Evolutionary conservation across 2,329 filamentous ascomycete genomes (phyloP).

Genomic region (Fusarium sp.): DNA sequence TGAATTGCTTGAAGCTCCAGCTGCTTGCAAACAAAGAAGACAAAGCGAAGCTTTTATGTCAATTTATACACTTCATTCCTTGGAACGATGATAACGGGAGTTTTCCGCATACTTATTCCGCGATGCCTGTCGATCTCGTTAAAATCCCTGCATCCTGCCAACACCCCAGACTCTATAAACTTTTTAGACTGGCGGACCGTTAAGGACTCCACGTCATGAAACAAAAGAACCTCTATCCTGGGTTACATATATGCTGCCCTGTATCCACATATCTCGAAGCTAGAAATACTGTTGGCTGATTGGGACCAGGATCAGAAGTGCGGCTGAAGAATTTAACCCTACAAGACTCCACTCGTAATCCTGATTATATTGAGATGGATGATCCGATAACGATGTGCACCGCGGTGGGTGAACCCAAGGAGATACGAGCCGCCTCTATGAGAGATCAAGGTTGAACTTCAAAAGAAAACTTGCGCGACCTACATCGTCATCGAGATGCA

Average conservation of each 20-base stretch:
- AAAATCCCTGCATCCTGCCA: not conserved
- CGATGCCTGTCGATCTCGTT: not conserved
- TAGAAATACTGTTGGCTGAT: not conserved
- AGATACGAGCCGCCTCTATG: no score
- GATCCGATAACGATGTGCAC: not conserved
- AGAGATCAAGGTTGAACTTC: no score
- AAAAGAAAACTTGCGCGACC: no score
- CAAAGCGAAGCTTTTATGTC: no score
- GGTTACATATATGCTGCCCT: not conserved
- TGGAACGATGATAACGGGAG: not conserved
- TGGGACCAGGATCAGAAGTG: not conserved
- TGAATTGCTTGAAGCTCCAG: rapidly evolving
- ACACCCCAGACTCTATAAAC: not conserved
- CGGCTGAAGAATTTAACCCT: not conserved
- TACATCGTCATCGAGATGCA: no score
- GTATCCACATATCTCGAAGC: not conserved
- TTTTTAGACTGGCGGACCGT: not conserved
- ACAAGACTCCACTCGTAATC: not conserved
- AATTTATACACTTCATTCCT: not conserved
- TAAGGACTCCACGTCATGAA: not conserved
- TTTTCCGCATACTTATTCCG: not conserved
- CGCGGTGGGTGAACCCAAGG: not conserved
- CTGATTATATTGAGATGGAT: not conserved
- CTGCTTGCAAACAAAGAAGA: not conserved
- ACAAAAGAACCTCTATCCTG: not conserved